Percentiles rank a stretch among this genome's conserved stretches.
phyloP scores from a whole-genome alignment of 2,329 filamentous ascomycete genomes.

The Endothia cerciana region DNA sequence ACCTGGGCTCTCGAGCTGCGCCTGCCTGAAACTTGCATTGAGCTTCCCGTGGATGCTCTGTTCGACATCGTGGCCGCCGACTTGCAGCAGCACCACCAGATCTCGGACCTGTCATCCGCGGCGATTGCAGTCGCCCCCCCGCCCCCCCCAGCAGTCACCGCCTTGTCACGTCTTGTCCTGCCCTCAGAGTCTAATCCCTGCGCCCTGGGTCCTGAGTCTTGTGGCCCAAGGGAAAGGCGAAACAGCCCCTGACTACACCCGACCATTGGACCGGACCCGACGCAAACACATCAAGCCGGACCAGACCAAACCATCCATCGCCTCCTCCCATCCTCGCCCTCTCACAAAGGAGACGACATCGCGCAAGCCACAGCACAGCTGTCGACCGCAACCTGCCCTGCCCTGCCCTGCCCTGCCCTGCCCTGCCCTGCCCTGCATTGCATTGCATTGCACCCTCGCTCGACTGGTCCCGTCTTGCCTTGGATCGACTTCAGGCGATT shows the following conservation, averaged over 20 bases:
- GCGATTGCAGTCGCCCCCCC: neutral
- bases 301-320: slow-evolving; percentile 13
- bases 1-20: neutral
- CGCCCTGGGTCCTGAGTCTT: neutral
- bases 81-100: neutral
- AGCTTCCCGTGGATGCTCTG: neutral
- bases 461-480: slow-evolving; percentile 8
- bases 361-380: slow-evolving; percentile 4
- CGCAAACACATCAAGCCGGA: slow-evolving; percentile 4
- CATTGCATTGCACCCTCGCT: neutral
- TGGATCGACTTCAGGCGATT: neutral
- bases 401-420: neutral
- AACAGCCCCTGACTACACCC: slow-evolving; percentile 21
- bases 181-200: neutral
- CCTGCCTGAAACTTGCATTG: neutral
- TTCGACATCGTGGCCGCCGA: neutral
- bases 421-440: neutral
- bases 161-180: slow-evolving; percentile 7
- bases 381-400: slow-evolving; percentile 4
- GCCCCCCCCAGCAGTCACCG: neutral
- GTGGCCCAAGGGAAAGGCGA: slow-evolving; percentile 18
- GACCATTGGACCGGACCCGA: slow-evolving; percentile 8
- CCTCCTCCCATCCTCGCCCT: neutral
- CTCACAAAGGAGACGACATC: slow-evolving; percentile 10
- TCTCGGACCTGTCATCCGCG: neutral